Percentiles rank a stretch among this genome's conserved stretches.
These are phyloP conservation scores for Beauveria australis DNA, from an alignment of 2,329 filamentous ascomycete genomes.

Conservation along the genomic window DNA sequence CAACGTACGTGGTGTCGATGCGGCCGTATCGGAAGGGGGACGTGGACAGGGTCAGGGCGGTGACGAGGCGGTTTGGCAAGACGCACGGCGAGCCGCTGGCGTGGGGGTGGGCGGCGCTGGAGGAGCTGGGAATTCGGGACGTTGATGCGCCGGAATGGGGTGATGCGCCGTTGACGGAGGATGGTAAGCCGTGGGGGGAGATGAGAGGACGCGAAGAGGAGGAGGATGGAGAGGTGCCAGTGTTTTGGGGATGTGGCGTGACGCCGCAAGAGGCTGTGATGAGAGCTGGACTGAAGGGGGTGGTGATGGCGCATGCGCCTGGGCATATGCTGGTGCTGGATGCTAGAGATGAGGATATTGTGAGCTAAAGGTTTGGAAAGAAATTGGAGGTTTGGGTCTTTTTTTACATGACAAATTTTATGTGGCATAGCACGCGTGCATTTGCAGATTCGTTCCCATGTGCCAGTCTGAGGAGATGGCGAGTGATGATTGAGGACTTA, in stretches of 20 bases:
- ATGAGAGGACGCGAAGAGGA: constrained; percentile 8
- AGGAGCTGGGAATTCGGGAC: constrained; percentile 44
- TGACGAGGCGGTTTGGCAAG: constrained; percentile 45
- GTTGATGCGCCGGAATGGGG: constrained; percentile 49
- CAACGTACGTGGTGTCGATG: constrained; percentile 56
- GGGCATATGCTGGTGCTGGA: constrained; percentile 57
- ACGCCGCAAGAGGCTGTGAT: constrained; percentile 59
- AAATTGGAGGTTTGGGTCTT: neutral
- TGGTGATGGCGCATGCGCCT: constrained; percentile 53
- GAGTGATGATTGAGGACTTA: too few relatives aligned
- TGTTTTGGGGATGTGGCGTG: constrained; percentile 59
- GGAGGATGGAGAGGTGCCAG: constrained; percentile 36
- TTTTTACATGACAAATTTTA: neutral
- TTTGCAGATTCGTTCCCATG: neutral
- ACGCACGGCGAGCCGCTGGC: constrained; percentile 58
- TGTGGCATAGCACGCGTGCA: neutral
- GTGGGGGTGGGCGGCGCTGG: constrained; percentile 53
- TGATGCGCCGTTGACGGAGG: constrained; percentile 33
- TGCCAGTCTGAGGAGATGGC: too few relatives aligned
- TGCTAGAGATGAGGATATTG: constrained; percentile 32
- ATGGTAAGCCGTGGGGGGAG: constrained; percentile 27
- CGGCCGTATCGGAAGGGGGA: constrained; percentile 43
- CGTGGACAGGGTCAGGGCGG: constrained; percentile 42
- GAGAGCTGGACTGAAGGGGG: constrained; percentile 43
- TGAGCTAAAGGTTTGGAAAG: neutral